These are phyloP conservation scores for Schizophyllum commune DNA, from an alignment of 1,284 basidiomycete species.

Conservation along the genomic window DNA sequence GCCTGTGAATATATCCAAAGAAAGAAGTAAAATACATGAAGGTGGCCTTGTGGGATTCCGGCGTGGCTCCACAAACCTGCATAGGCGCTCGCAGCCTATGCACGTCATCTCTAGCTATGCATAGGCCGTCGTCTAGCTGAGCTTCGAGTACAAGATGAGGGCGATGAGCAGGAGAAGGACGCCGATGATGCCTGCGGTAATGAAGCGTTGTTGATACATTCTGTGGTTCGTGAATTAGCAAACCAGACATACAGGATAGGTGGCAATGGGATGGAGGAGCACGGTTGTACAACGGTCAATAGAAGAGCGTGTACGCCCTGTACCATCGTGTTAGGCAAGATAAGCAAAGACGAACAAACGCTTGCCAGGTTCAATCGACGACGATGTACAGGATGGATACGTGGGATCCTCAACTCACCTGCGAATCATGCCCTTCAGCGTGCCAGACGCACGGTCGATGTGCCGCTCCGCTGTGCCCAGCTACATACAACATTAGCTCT, in stretches of 20 bases:
- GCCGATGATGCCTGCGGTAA: conserved; percentile 62
- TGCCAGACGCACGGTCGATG: conserved; percentile 67
- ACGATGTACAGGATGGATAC: neutral
- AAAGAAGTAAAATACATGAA: no score
- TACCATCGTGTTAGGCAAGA: neutral
- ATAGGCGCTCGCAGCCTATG: no score
- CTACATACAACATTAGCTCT: conserved; percentile 23
- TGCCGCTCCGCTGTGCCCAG: conserved; percentile 62
- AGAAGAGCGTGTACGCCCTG: conserved; percentile 19
- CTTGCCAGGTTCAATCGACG: neutral
- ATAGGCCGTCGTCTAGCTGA: conserved; percentile 30
- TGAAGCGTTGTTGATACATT: conserved; percentile 76
- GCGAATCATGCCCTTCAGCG: conserved; percentile 71
- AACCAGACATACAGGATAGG: neutral
- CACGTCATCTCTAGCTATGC: no score
- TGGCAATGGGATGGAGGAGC: no score
- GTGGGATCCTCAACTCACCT: conserved; percentile 37
- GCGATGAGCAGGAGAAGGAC: conserved; percentile 64
- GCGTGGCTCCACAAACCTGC: no score
- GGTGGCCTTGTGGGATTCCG: no score
- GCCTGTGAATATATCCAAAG: no score
- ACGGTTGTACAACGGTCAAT: conserved; percentile 14
- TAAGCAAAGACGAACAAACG: neutral
- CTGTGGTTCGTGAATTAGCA: conserved; percentile 25
- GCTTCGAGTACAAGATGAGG: conserved; percentile 68